phyloP scores from a whole-genome alignment of 495 filamentous ascomycete species.

The Platismatia glauca region DNA sequence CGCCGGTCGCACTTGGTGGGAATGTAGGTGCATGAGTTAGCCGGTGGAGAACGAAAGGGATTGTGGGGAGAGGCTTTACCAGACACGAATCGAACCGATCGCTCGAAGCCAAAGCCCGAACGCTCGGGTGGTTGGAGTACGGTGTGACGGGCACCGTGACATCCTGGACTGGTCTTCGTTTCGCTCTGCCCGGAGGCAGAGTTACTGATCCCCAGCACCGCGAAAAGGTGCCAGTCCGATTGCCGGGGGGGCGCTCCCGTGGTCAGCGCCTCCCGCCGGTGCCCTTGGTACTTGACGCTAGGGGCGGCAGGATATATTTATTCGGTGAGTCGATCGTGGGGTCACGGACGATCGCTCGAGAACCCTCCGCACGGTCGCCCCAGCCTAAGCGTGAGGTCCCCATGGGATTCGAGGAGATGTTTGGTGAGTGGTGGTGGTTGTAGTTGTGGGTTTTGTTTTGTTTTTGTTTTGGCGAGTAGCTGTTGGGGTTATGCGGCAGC shows the following conservation, averaged over 20 bases:
- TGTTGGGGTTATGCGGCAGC: background rate
- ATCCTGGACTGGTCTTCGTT: constrained; percentile 11
- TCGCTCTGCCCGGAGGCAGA: constrained; percentile 3
- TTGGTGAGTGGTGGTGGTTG: background rate
- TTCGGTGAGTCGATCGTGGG: constrained; percentile 1
- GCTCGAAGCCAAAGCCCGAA: background rate
- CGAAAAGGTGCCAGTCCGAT: constrained; percentile 14
- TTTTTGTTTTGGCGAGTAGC: too few relatives aligned
- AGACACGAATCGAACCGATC: background rate
- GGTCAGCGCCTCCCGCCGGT: constrained; percentile 11
- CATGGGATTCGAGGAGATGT: background rate
- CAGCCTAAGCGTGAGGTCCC: background rate
- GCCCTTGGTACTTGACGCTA: constrained; percentile 15
- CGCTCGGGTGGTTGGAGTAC: background rate
- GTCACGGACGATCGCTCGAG: background rate
- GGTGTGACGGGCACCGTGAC: background rate
- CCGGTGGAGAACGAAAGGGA: background rate
- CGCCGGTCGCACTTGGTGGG: background rate
- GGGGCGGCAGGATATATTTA: constrained; percentile 6
- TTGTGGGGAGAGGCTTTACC: background rate
- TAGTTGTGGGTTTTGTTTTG: background rate
- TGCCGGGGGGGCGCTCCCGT: constrained; percentile 9
- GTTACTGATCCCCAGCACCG: constrained; percentile 14
- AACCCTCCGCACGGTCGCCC: background rate
- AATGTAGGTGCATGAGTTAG: background rate